Percentiles rank a stretch among this genome's conserved stretches.
phyloP scores from a whole-genome alignment of 805 yeast genomes.

The Candida hispaniensis region DNA sequence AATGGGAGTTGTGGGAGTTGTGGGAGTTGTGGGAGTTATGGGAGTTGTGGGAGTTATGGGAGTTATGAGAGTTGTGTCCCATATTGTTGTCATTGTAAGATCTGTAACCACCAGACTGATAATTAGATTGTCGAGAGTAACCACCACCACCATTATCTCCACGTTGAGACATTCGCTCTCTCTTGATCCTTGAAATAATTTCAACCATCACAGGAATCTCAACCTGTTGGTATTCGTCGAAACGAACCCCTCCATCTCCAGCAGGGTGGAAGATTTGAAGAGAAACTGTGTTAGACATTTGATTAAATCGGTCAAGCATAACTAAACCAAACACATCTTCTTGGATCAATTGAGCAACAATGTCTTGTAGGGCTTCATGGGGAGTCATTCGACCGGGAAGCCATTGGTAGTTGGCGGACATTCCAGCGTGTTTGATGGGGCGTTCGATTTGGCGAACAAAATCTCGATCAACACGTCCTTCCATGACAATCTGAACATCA shows the following conservation, averaged over 20 bases:
- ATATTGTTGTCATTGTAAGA: too few relatives aligned
- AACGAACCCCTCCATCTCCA: conserved; percentile 48
- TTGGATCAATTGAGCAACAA: conserved; percentile 52
- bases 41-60: too few relatives aligned
- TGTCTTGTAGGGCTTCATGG: conserved; percentile 39
- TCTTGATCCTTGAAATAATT: conserved; percentile 32
- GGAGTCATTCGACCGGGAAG: conserved; percentile 36
- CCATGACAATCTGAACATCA: conserved; percentile 40
- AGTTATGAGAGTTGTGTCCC: too few relatives aligned
- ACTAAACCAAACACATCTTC: conserved; percentile 67
- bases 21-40: too few relatives aligned
- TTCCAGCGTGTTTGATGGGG: conserved; percentile 32
- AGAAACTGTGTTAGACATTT: conserved; percentile 39
- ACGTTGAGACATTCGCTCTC: conserved; percentile 7
- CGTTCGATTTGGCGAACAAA: conserved; percentile 36
- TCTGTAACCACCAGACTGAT: too few relatives aligned
- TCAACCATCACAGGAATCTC: conserved; percentile 56
- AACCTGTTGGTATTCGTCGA: conserved; percentile 72
- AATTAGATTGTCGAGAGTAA: too few relatives aligned
- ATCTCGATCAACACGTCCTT: conserved; percentile 37
- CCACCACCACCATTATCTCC: too few relatives aligned
- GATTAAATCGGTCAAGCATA: conserved; percentile 43
- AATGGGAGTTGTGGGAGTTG: too few relatives aligned
- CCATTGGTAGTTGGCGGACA: conserved; percentile 35
- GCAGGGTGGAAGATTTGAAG: conserved; percentile 63